phyloP scores from a whole-genome alignment of 75 land plant species.

The Selaginella moellendorffii region DNA sequence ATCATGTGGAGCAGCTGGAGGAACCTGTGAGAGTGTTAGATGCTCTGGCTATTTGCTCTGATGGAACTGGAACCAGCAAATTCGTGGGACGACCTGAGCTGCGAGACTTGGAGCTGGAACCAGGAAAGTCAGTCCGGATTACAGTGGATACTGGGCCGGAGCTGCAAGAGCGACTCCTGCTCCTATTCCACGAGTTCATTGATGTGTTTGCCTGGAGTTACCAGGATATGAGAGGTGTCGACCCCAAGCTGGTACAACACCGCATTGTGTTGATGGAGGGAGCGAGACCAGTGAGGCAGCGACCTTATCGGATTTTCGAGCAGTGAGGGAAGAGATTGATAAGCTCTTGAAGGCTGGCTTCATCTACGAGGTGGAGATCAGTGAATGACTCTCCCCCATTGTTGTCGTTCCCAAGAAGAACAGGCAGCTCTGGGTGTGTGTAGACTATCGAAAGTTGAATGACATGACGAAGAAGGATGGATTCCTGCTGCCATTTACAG shows the following conservation, averaged over 20 bases:
- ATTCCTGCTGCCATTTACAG: conserved; percentile 16
- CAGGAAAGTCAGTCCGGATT: too few relatives aligned
- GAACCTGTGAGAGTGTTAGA: background rate
- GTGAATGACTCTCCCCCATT: conserved; percentile 19
- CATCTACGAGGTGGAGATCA: conserved; percentile 13
- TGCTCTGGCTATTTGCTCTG: background rate
- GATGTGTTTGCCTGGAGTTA: background rate
- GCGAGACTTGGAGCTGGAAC: background rate
- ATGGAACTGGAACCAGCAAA: background rate
- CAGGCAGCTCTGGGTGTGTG: conserved; percentile 11
- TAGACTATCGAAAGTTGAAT: too few relatives aligned
- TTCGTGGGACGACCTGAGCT: background rate
- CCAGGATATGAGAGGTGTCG: background rate
- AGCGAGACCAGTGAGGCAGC: background rate
- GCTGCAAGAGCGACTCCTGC: background rate
- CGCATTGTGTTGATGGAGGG: background rate
- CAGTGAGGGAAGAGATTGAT: conserved; percentile 10
- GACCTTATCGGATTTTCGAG: conserved; percentile 7
- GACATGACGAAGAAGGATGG: too few relatives aligned
- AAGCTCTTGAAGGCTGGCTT: conserved; percentile 16
- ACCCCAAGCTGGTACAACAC: background rate
- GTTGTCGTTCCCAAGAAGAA: conserved; percentile 12
- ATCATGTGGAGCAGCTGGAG: background rate
- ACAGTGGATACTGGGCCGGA: background rate
- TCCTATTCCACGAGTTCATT: background rate